A percentile compares a stretch with the other conserved stretches of the same genome.
Evolutionary conservation across 441 rosid species (phyloP).

Genomic region (Euphorbia celastroides): DNA sequence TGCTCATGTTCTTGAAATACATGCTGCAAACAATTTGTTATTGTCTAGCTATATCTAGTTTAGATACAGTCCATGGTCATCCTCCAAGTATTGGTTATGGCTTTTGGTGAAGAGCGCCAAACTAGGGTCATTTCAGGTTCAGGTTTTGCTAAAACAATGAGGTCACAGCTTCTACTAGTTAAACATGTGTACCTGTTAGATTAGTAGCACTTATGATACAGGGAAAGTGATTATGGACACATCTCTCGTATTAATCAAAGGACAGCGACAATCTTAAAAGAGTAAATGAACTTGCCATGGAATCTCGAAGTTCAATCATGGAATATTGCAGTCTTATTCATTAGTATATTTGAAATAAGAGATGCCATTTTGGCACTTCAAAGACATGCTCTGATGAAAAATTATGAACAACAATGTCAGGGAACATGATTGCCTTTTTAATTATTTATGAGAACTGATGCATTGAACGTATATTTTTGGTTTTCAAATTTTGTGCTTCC

Average conservation of each 20-base stretch:
- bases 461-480: neutral
- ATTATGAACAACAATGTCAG: neutral
- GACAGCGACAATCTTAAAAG: neutral
- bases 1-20: neutral
- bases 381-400: neutral
- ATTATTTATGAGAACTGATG: neutral
- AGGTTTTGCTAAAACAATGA: neutral
- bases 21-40: neutral
- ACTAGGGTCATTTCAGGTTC: neutral
- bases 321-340: neutral
- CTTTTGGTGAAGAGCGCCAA: neutral
- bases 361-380: neutral
- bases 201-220: neutral
- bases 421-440: conserved; percentile 1
- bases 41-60: neutral
- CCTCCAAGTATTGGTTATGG: neutral
- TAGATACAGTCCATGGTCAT: neutral
- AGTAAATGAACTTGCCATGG: neutral
- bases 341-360: neutral
- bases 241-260: neutral
- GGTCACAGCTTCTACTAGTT: neutral
- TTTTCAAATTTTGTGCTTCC: neutral
- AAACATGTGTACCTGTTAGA: neutral
- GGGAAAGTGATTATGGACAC: neutral
- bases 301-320: neutral